Conservation (phyloP, 495 filamentous ascomycete genomes). For the Xylaria sp. region DNA sequence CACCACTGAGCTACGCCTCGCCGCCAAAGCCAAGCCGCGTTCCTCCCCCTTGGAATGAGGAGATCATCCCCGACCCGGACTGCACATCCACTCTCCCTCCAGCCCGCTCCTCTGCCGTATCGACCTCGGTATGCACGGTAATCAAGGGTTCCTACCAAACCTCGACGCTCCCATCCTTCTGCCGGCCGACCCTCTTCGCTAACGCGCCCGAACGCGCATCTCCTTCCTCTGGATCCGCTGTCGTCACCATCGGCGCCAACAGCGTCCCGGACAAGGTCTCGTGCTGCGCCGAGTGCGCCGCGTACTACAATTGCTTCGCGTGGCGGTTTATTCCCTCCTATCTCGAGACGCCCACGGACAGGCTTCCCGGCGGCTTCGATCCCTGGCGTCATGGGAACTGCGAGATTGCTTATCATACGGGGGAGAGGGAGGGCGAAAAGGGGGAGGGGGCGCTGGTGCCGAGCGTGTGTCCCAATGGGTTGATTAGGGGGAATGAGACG, state of each 20-base stretch:
- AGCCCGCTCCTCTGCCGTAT: background rate
- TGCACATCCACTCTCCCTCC: constrained; percentile 7
- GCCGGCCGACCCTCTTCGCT: constrained; percentile 36
- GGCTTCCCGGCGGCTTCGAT: constrained; percentile 39
- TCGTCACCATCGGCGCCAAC: constrained; percentile 33
- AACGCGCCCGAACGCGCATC: constrained; percentile 34
- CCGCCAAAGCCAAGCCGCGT: constrained; percentile 38
- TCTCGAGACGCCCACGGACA: constrained; percentile 28
- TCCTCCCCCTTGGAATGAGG: constrained; percentile 20
- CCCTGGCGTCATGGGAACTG: constrained; percentile 40
- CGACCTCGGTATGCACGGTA: constrained; percentile 31
- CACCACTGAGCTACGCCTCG: constrained; percentile 34
- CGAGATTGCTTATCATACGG: constrained; percentile 38
- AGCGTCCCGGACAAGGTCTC: constrained; percentile 40
- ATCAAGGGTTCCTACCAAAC: constrained; percentile 35
- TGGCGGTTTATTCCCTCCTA: constrained; percentile 41
- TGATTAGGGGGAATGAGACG: constrained; percentile 13
- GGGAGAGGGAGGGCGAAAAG: constrained; percentile 14
- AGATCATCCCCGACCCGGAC: background rate
- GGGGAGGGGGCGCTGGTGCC: background rate
- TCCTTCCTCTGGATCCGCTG: constrained; percentile 27
- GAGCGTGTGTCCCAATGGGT: constrained; percentile 38
- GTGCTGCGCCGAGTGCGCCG: constrained; percentile 41
- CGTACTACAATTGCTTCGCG: constrained; percentile 41
- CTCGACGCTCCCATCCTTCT: constrained; percentile 41